Evolutionary conservation across 2,329 filamentous ascomycete species (phyloP), one percentile per base, ranked within the genome.

Genomic region (Trichoderma gracile): DNA sequence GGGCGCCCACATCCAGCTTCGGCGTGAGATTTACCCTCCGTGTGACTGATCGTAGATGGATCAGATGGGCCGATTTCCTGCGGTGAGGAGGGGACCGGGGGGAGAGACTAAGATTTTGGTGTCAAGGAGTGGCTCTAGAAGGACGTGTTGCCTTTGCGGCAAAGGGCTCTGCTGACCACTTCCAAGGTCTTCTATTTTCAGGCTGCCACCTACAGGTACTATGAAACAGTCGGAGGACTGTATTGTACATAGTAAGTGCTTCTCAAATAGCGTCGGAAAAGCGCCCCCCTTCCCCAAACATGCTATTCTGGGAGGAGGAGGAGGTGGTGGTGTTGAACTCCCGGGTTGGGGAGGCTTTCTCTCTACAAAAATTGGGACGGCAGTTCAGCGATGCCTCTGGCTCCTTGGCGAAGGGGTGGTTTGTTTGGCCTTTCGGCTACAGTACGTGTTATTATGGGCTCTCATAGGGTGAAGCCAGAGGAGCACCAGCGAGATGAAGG

Each of bases 11-110:
- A 45, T 21, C 52, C 30, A 52, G 25, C 27, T 45, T 57, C 61
- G 45, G 61, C 45, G 61, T 57, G 53, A 64, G 61, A 50, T 64
- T 50, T 56, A 52, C 45, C 45, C 53, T 52, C 38, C 45, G 53
- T 58, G 38, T 49, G 61, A 52, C 61, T 64, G 38, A 65, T 61
- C 47, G 63, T 54, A 53, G 63, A 61, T 65, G 63, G 33, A 53
- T 61, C 45, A 65, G 56, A 65, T 65, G 63, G 63, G 63, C 56
- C 63, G 63, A 65, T 65, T 65, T 54, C 63, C 42, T 61, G 40
- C 63, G 50, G 56, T 40, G 42, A 60, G 42, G 54, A 23, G 23
- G 23, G 21, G 46, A 27, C 30, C 9, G 30, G 30, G 45, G 53
- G 56, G 46, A 40, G 25, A 38, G 10, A 21, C 55, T 47, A 43